phyloP scores from a whole-genome alignment of 495 filamentous ascomycete genomes.

The Cryomyces antarcticus region DNA sequence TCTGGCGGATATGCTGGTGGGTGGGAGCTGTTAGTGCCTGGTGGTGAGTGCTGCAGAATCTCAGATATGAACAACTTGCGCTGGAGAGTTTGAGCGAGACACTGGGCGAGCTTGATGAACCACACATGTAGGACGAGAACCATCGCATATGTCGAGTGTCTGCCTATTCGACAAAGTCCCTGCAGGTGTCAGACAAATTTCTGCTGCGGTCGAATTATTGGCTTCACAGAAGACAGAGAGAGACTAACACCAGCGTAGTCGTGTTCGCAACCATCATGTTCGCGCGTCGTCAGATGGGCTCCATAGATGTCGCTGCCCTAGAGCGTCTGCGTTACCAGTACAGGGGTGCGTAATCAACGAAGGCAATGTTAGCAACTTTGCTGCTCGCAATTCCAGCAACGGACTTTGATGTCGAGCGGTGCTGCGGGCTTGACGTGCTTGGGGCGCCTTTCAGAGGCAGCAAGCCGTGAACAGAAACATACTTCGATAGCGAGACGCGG shows the following conservation, averaged over 20 bases:
- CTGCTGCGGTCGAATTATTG: conserved; percentile 1
- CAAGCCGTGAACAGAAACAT: not conserved
- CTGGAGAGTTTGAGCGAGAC: no score
- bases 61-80: no score
- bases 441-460: not conserved
- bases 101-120: no score
- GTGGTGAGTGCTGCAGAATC: conserved; percentile 3
- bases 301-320: conserved; percentile 36
- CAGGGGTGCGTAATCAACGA: conserved; percentile 32
- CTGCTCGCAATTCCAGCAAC: not conserved
- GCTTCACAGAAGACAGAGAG: conserved; percentile 1
- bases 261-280: conserved; percentile 27
- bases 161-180: not conserved
- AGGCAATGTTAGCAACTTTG: not conserved
- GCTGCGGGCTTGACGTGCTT: not conserved
- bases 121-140: no score
- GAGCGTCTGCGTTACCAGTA: conserved; percentile 32
- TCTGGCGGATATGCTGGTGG: not conserved
- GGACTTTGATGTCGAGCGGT: not conserved
- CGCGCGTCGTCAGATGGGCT: conserved; percentile 30
- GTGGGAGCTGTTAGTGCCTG: conserved; percentile 12
- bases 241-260: conserved; percentile 17
- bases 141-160: no score
- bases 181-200: not conserved
- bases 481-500: not conserved